Evolutionary conservation across 1,284 basidiomycete species (phyloP).

Genomic region (Leccinum pseudoinsigne): DNA sequence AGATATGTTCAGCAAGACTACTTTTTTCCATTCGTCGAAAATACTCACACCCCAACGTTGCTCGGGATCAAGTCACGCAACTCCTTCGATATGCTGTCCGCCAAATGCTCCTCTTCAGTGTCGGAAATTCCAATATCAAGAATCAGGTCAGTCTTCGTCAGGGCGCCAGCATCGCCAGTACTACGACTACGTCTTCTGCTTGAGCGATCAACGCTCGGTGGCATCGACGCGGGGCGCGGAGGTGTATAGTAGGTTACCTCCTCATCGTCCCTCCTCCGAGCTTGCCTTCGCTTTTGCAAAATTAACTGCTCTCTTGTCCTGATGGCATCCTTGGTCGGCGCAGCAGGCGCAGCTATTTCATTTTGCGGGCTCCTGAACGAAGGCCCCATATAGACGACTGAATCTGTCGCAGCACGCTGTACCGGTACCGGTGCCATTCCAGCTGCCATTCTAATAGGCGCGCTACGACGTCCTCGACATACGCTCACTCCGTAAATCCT

Average conservation of each 20-base stretch:
- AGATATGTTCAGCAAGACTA: slow-evolving; percentile 4
- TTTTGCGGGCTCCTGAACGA: slow-evolving; percentile 30
- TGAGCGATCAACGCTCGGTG: slow-evolving; percentile 46
- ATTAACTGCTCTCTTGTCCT: slow-evolving; percentile 68
- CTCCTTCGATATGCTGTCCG: slow-evolving; percentile 69
- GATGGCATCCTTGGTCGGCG: slow-evolving; percentile 66
- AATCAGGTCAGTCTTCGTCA: slow-evolving; percentile 38
- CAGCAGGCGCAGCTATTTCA: slow-evolving; percentile 25
- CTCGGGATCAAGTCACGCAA: slow-evolving; percentile 55
- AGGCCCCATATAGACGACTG: slow-evolving; percentile 35
- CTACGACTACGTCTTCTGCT: slow-evolving; percentile 69
- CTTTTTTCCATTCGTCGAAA: neutral
- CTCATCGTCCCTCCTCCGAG: slow-evolving; percentile 52
- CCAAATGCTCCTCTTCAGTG: slow-evolving; percentile 52
- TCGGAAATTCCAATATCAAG: slow-evolving; percentile 42
- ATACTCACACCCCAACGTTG: slow-evolving; percentile 48
- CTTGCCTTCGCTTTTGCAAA: slow-evolving; percentile 68
- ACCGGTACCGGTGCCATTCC: slow-evolving; percentile 33
- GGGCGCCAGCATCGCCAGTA: slow-evolving; percentile 61
- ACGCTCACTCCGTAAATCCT: slow-evolving; percentile 30
- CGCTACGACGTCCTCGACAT: slow-evolving; percentile 23
- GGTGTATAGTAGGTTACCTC: slow-evolving; percentile 40
- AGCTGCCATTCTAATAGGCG: slow-evolving; percentile 9
- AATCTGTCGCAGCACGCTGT: slow-evolving; percentile 49
- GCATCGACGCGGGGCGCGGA: slow-evolving; percentile 24